Base-by-base conservation (phyloP, 345 rosid genomes). In the Salix arbutifolia region DNA sequence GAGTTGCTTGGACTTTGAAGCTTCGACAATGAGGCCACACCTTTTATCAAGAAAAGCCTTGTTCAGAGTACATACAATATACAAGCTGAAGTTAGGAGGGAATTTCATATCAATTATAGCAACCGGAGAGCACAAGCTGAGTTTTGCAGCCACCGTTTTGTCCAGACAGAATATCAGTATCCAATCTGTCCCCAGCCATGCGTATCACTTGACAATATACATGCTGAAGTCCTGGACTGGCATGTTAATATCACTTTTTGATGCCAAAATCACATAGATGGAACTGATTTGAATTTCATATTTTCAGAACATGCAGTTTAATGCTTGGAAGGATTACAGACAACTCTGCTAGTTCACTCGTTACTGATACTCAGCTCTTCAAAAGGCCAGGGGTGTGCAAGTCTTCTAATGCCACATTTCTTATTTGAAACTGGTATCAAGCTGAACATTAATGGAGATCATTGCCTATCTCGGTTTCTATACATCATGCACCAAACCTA, bases 161-260 rank as follows among this genome's bases (percentile, higher is more conserved):
- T 62, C 84, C 84, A 16, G 74, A 81, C 69, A 81, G 73, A 70
- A 81, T 81, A 65, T 81, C 81, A 50, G 84, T 81, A 66, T 81
- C 84, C 35, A 81, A 70, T 74, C 84, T 77, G 70, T 81, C 84
- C 53, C 84, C 84, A 30, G 77, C 84, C 84, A 81, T 81, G 81
- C 84, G 77, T 35, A 81, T 81, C 66, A 76, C 87, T 89, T 96
- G 65, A 35, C 37, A 35, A 35, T 35, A 35, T 5, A 5, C 37
- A 35, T 35, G 1, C 37, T 35, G 37, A 35, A 35, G 16, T 23
- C 14, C 6, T 10, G 14, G 16, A 58, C 25, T n/a, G 25, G 23
- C 28, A 9, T 23, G 28, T n/a, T 58, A 9, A n/a, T 23, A 23
- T 58, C 25, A 3, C 28, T 58, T n/a, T n/a, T 10, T 58, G 64